Evolutionary conservation across 257 asterid species (phyloP), one percentile per base, ranked within the genome.

Genomic region (Plantago elongata): DNA sequence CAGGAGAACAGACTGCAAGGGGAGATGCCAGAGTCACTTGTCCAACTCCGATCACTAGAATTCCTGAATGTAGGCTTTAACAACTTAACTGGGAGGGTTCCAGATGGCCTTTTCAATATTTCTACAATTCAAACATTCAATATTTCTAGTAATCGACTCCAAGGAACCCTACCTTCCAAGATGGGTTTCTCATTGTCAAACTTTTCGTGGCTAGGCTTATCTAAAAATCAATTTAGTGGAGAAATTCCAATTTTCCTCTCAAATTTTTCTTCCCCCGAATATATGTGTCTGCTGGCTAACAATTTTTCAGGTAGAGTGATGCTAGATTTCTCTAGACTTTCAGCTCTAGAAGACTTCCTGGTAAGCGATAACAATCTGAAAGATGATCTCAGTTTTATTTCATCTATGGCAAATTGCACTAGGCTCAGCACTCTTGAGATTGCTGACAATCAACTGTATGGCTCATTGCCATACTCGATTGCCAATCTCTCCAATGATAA

Each of bases 61-160:
- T 3, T 8, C 18, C 18, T 49, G n/a, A 1, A 8, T 14, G 3
- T 49, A n/a, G 18, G 18, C 18, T 15, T 2, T 15, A 49, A 49
- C 54, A 49, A 49, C 18, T 15, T 49, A 27, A 49, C 54, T 0
- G 54, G 54, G 13, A 49, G 54, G 4, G 18, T 49, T 18, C 54
- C 54, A 49, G 27, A n/a, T 49, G 54, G 29, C 27, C 54, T 49
- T 12, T 49, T 49, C 54, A 49, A 49, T 49, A 49, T 49, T 49
- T 49, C 54, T 2, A 49, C 27, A 14, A 47, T 47, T 14, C 5
- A 5, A 2, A 2, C 0, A 8, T 49, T n/a, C 18, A 3, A 3
- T 0, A 18, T 14, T 16, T 10, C 27, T n/a, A n/a, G 11, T 10
- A 49, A 49, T 49, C 54, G 22, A 49, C 54, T 49, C 3, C 22